Evolutionary conservation across 2,329 filamentous ascomycete species (phyloP), one percentile per base, ranked within the genome.

Genomic region (Talaromyces atroroseus): DNA sequence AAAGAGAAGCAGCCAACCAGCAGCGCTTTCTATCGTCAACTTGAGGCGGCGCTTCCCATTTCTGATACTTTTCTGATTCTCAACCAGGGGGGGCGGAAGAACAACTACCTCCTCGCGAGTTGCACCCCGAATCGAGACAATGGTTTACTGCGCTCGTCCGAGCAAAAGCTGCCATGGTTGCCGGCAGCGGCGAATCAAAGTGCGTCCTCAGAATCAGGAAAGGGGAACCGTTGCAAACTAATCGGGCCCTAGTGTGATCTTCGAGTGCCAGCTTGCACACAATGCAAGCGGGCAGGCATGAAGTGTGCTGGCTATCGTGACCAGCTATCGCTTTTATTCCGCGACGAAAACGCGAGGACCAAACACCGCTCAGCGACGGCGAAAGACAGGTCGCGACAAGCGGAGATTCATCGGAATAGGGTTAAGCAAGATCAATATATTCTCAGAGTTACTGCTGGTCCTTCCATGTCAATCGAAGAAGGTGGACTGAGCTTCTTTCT

Each of bases 291-390:
- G 49, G 66, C 62, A 21, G 64, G 65, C 21, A 63, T 68, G 44
- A 38, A 60, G 45, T 70, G 68, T 44, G 59, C 64, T 38, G 67
- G 68, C 47, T 71, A 70, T 54, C 64, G 63, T 32, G 67, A 71
- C 32, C 60, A 65, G n/a, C 49, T 60, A 18, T 59, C 65, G 24
- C 54, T 68, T 2, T 49, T 66, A 36, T 68, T 70, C 53, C 65
- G 63, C 14, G 60, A 68, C 52, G 67, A 70, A 57, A 70, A 64
- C 56, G 65, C 61, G 23, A 64, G 59, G 29, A 61, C 62, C 21
- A 61, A 62, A 24, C 62, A 58, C 34, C 58, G 61, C 47, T 62
- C 63, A 21, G 62, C 59, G 29, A 59, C 56, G 16, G 62, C 62
- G 18, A 65, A 64, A 50, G 36, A 61, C 61, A 42, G 58, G 63